Conservation (phyloP, 208 protist species). For the Crithidia sp. region DNA sequence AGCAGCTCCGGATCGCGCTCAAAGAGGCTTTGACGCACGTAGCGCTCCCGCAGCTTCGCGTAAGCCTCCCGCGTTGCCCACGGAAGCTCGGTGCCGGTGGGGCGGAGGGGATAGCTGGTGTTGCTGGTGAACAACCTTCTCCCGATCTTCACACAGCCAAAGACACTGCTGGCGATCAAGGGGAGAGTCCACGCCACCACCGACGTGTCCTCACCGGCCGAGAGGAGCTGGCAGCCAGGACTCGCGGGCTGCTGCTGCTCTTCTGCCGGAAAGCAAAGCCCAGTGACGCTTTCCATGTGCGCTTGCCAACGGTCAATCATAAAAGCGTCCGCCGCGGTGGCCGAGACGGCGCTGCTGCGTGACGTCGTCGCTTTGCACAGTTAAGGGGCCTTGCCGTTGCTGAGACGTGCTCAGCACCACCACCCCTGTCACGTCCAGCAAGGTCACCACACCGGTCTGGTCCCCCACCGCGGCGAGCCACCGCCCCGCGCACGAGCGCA, state of each 20-base stretch:
- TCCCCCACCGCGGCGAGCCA: slow-evolving; percentile 62
- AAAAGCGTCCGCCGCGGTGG: slow-evolving; percentile 32
- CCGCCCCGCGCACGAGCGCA: slow-evolving; percentile 2
- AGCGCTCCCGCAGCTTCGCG: slow-evolving; percentile 23
- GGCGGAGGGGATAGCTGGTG: neutral
- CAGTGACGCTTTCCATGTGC: slow-evolving; percentile 56
- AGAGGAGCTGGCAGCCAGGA: slow-evolving; percentile 9
- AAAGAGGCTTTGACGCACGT: slow-evolving; percentile 22
- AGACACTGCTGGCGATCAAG: neutral
- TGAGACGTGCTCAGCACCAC: neutral
- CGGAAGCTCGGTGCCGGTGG: slow-evolving; percentile 12
- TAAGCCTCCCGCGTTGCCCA: slow-evolving; percentile 17
- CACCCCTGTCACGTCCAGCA: slow-evolving; percentile 59
- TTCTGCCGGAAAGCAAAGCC: slow-evolving; percentile 28
- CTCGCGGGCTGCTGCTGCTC: neutral
- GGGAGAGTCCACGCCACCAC: slow-evolving; percentile 25
- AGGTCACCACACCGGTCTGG: slow-evolving; percentile 42
- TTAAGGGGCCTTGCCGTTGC: too few species aligned
- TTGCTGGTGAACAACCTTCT: neutral
- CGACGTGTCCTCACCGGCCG: slow-evolving; percentile 18
- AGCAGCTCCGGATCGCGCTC: slow-evolving; percentile 5
- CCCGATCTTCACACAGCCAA: slow-evolving; percentile 2
- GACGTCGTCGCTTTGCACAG: too few species aligned
- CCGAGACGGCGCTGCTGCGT: too few species aligned
- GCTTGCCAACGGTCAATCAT: slow-evolving; percentile 81